Base-by-base conservation (phyloP, 1,284 basidiomycete species). In the Meripilus lineatus region DNA sequence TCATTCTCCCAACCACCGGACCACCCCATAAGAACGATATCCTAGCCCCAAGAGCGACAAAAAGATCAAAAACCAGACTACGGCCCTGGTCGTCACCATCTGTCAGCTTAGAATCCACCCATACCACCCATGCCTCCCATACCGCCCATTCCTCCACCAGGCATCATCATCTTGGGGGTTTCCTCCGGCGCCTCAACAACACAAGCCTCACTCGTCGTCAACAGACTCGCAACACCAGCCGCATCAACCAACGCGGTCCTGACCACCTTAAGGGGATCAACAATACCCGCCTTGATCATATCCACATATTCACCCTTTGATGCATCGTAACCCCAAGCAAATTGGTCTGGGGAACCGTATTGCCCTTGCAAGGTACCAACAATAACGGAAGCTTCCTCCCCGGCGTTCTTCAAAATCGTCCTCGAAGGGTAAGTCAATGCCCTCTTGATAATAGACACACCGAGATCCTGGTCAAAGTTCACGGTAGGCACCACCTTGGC, bases 391-490 rank as follows among this genome's bases (percentile, higher is more conserved):
- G 90, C 79, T 68, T 98, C 95, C 70, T 97, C 93, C 39, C 94
- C 95, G 5, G 95, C 94, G 64, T 99, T 98, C 64, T 80, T 80
- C 51, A 95, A 79, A 64, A 99, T 99, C 14, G 89, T 91, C 47
- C 93, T 87, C 15, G 88, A 78, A 8, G 91, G 91, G 52, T 85
- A 77, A 32, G 84, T 84, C 46, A 99, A 71, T 20, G 94, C 94
- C 20, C 89, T 82, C 45, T 85, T 82, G 68, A 98, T 92, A 68
- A 98, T 97, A 48, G 83, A 81, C 32, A 99, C 90, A 62, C 95
- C 95, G 45, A 98, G 87, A 63, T 93, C 87, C 65, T 98, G 94
- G 74, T 99, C 95, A 65, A 98, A 98, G 89, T 98, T 98, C 66
- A 74, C 72, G 3, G 90, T 89, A 34, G 79, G 66, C 56, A 97